phyloP scores from a whole-genome alignment of 164 flowering plant genomes.

The Aristolochia fimbriata region DNA sequence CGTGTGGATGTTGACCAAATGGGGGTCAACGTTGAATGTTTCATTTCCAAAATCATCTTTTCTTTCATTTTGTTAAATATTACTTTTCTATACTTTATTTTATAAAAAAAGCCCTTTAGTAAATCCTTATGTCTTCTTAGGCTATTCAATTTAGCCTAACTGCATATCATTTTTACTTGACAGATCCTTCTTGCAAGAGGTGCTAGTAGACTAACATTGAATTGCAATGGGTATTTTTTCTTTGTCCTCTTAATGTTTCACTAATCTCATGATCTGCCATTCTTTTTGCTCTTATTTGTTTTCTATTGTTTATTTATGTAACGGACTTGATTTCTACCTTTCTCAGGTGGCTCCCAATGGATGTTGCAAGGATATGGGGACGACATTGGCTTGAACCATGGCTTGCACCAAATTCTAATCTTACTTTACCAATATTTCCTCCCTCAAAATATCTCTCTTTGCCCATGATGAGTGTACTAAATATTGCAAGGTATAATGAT shows the following conservation, averaged over 20 bases:
- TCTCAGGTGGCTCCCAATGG: constrained; percentile 86
- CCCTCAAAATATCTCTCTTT: constrained; percentile 66
- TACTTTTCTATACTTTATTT: too few relatives aligned
- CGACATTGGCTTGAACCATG: constrained; percentile 93
- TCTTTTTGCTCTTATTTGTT: background rate
- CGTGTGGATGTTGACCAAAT: too few relatives aligned
- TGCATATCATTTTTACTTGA: background rate
- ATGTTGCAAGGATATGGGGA: constrained; percentile 93
- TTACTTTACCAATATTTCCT: constrained; percentile 49
- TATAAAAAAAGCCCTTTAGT: too few relatives aligned
- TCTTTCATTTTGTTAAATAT: too few relatives aligned
- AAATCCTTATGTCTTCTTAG: background rate
- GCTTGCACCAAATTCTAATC: constrained; percentile 62
- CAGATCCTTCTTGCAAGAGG: constrained; percentile 89
- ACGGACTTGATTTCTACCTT: background rate
- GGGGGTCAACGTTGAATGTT: too few relatives aligned
- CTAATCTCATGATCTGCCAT: background rate
- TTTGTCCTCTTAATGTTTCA: too few relatives aligned
- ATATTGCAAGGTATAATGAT: constrained; percentile 69
- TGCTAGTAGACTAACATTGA: constrained; percentile 64
- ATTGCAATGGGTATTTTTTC: constrained; percentile 80
- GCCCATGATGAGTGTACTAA: constrained; percentile 83
- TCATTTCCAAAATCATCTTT: too few relatives aligned
- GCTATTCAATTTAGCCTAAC: background rate
- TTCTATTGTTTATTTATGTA: background rate